phyloP scores from a whole-genome alignment of 805 yeast genomes.

The Candida ovalis region DNA sequence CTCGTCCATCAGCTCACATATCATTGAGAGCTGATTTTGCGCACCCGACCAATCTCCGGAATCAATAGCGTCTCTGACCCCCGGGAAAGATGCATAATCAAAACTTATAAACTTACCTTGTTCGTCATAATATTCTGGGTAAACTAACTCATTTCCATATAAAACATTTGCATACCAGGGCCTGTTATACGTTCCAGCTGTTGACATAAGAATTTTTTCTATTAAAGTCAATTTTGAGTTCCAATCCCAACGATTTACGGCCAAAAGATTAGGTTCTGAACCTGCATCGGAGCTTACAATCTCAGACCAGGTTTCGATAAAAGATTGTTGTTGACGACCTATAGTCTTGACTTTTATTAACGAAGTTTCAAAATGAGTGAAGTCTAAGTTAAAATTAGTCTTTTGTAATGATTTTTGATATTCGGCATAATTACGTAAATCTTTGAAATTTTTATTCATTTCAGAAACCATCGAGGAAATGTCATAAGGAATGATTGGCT shows the following conservation, averaged over 20 bases:
- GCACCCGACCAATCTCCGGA: constrained; percentile 48
- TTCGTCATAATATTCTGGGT: constrained; percentile 39
- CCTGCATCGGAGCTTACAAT: constrained; percentile 50
- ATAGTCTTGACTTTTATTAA: constrained; percentile 37
- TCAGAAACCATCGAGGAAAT: constrained; percentile 42
- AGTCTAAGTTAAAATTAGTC: constrained; percentile 18
- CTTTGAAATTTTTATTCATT: constrained; percentile 42
- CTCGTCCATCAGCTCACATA: constrained; percentile 35
- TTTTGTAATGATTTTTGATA: constrained; percentile 6
- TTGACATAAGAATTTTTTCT: constrained; percentile 48
- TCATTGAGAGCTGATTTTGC: constrained; percentile 45
- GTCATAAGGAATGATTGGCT: constrained; percentile 72
- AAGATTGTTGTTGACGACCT: constrained; percentile 47
- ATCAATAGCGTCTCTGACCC: constrained; percentile 63
- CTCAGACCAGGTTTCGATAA: constrained; percentile 63
- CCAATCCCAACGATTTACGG: constrained; percentile 77
- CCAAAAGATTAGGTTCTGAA: constrained; percentile 66
- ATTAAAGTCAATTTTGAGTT: constrained; percentile 60
- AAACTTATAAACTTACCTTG: constrained; percentile 29
- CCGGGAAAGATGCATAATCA: constrained; percentile 70
- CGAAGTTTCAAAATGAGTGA: constrained; percentile 25
- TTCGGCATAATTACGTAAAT: constrained; percentile 40
- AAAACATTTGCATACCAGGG: constrained; percentile 65
- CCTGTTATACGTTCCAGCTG: constrained; percentile 44
- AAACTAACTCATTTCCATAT: constrained; percentile 63